A percentile compares a stretch with the other conserved stretches of the same genome.
Conservation (phyloP, 371 early-diverging fungal genomes). For the Blakeslea trispora region DNA sequence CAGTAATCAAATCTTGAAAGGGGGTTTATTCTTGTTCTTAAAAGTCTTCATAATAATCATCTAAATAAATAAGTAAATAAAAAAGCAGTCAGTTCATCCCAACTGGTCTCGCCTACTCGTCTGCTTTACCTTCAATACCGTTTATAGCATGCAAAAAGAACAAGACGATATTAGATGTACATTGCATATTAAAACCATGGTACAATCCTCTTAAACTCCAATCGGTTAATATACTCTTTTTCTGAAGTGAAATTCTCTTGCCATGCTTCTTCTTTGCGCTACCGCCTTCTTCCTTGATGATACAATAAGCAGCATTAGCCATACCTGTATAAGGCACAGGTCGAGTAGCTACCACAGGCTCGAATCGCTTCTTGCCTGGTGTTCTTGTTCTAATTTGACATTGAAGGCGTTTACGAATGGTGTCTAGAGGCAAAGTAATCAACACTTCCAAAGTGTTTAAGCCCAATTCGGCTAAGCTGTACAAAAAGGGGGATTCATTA, state of each 20-base stretch:
- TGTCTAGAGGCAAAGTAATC: slow-evolving; percentile 87
- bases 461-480: slow-evolving; percentile 67
- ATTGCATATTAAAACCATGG: slow-evolving; percentile 74
- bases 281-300: slow-evolving; percentile 86
- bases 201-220: slow-evolving; percentile 78
- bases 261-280: slow-evolving; percentile 20
- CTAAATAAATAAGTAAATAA: not conserved
- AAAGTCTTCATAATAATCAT: slow-evolving; percentile 30
- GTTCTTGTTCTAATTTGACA: slow-evolving; percentile 68
- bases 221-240: slow-evolving; percentile 32
- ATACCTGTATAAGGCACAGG: slow-evolving; percentile 87
- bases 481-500: slow-evolving; percentile 66
- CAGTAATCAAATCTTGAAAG: too few relatives aligned
- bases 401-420: slow-evolving; percentile 83
- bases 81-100: not conserved
- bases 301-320: slow-evolving; percentile 74
- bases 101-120: too few relatives aligned
- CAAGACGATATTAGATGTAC: slow-evolving; percentile 63
- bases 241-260: slow-evolving; percentile 12
- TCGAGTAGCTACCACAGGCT: slow-evolving; percentile 74
- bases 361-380: slow-evolving; percentile 63
- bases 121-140: slow-evolving; percentile 59
- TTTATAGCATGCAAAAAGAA: slow-evolving; percentile 62
- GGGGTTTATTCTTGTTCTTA: too few relatives aligned
- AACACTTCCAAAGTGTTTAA: slow-evolving; percentile 72